phyloP scores from a whole-genome alignment of 2,329 filamentous ascomycete species.

The Samsoniella hepiali region DNA sequence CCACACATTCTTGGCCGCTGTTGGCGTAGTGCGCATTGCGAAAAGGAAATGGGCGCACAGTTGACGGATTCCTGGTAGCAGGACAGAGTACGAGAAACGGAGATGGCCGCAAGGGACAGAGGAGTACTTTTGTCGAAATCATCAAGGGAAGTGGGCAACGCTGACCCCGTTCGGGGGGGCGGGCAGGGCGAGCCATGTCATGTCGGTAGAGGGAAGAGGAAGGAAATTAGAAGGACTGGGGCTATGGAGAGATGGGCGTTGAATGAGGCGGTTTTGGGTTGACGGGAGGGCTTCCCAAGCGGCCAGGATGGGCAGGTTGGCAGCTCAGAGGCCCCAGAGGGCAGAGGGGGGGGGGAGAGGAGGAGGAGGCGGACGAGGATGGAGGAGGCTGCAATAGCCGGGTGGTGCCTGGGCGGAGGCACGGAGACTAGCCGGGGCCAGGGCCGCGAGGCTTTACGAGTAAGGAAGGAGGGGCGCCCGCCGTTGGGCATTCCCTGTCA shows the following conservation, averaged over 20 bases:
- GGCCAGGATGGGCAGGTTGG: background rate
- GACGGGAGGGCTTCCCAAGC: background rate
- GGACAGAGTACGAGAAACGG: background rate
- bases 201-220: conserved; percentile 5
- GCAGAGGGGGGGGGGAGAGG: background rate
- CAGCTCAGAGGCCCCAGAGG: background rate
- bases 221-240: conserved; percentile 17
- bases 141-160: background rate
- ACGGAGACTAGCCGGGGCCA: background rate
- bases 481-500: conserved; percentile 13
- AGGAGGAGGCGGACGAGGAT: background rate
- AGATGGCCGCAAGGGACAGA: background rate
- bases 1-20: conserved; percentile 5
- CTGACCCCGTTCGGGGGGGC: background rate
- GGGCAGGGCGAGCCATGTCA: background rate
- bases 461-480: conserved; percentile 17
- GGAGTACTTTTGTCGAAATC: background rate
- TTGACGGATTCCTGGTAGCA: background rate
- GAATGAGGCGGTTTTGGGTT: conserved; percentile 11
- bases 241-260: conserved; percentile 14
- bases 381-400: background rate
- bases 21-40: background rate
- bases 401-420: background rate
- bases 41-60: background rate
- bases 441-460: conserved; percentile 7